Evolutionary conservation across 192 early-diverging fungal species (phyloP), one percentile per base, ranked within the genome.

Genomic region (Backusella macrospora): DNA sequence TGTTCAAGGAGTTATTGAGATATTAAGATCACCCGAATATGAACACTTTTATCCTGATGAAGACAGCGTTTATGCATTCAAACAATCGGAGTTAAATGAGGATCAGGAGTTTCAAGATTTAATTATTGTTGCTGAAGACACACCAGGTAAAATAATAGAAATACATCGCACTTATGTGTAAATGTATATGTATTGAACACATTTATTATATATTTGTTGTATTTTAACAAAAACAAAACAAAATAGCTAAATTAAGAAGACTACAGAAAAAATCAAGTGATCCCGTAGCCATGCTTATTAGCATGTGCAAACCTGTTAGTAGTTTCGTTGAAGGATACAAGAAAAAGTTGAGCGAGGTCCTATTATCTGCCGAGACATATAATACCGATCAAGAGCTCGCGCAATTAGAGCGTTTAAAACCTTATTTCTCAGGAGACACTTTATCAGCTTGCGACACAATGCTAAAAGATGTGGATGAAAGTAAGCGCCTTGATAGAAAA

Each of bases 201-300:
- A 34, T 34, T 34, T 34, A 34, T 34, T 34, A 34, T 34, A 34
- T 34, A 34, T 34, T 34, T 34, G 29, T 34, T 34, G 2, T 34
- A 2, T 34, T 34, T 21, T 26, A 43, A 38, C 10, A 16, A 29
- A 39, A 34, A 34, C 29, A 34, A 44, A 14, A 26, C 9, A 2
- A 68, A 5, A 48, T 23, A 75, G 74, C 67, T 34, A 38, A 70
- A 63, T 45, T 63, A 26, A 48, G 68, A 47, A 34, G 74, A 40
- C 45, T 76, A 13, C 66, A 76, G 37, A 40, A 44, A n/a, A 73
- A 65, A 21, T 44, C 39, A 12, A 7, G 14, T 18, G 74, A 76
- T 42, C 15, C 62, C 13, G 40, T 70, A 12, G 74, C 74, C 10
- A 76, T 76, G 74, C 62, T 76, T 13, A 70, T 76, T 34, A 70